Percentiles rank a stretch among this genome's conserved stretches.
phyloP scores from a whole-genome alignment of 2,329 filamentous ascomycete genomes.

The Colletotrichum sp. region DNA sequence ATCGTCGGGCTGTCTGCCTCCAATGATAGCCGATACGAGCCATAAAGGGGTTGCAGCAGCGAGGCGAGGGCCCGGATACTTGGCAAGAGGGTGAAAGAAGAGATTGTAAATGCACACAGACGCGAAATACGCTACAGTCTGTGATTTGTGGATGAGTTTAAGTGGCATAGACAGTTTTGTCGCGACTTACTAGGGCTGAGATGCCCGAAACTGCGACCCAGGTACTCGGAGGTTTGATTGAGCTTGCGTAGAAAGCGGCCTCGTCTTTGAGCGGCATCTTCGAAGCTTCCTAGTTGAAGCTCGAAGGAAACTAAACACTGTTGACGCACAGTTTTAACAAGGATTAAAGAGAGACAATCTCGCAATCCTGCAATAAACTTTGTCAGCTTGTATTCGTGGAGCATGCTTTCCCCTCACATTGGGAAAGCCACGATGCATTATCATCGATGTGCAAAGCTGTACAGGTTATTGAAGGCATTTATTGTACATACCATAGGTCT shows the following conservation, averaged over 20 bases:
- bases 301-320: background rate
- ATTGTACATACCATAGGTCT: background rate
- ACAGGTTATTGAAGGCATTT: background rate
- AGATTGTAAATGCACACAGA: slow-evolving; percentile 29
- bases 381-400: background rate
- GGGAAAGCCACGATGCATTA: background rate
- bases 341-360: too few species aligned
- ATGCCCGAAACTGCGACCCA: background rate
- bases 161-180: background rate
- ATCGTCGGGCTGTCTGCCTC: slow-evolving; percentile 25
- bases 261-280: background rate
- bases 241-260: background rate
- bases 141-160: background rate
- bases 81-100: slow-evolving; percentile 34
- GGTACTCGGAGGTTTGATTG: background rate
- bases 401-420: background rate
- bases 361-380: too few species aligned
- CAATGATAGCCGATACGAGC: background rate
- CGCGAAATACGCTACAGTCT: background rate
- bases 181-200: background rate
- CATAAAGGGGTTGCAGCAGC: slow-evolving; percentile 6
- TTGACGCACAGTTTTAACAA: background rate
- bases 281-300: background rate
- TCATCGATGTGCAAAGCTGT: background rate
- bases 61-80: slow-evolving; percentile 30